These are phyloP conservation scores for Lophium mytilinum DNA, from an alignment of 495 filamentous ascomycete genomes.

Conservation along the genomic window DNA sequence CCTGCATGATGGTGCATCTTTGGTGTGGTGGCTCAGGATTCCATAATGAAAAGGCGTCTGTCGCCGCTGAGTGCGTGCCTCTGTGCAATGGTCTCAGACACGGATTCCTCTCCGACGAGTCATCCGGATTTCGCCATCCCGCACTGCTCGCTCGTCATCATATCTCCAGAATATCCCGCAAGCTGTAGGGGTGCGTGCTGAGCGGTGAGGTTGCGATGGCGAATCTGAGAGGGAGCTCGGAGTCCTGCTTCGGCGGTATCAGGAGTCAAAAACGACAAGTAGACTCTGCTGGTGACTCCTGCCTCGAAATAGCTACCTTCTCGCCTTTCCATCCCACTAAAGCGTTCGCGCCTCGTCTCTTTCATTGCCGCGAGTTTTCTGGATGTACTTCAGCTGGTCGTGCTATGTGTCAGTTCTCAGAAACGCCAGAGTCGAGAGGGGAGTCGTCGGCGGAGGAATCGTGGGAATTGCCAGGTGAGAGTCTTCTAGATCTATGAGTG, in stretches of 20 bases:
- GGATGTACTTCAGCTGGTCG: slow-evolving; percentile 5
- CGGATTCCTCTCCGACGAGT: not conserved
- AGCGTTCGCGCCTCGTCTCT: not conserved
- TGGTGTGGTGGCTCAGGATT: not conserved
- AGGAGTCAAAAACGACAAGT: no score
- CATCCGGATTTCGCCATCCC: not conserved
- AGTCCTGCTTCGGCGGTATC: no score
- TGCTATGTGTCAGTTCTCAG: slow-evolving; percentile 16
- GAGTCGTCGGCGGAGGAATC: not conserved
- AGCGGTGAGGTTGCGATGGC: not conserved
- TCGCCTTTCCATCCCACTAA: no score
- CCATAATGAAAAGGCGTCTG: no score
- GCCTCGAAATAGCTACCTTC: no score
- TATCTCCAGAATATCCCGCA: not conserved
- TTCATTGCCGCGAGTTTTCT: slow-evolving; percentile 5
- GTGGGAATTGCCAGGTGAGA: slow-evolving; percentile 8
- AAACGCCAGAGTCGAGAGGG: slow-evolving; percentile 9
- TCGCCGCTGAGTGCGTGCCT: no score
- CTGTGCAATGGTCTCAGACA: no score
- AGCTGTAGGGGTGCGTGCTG: not conserved
- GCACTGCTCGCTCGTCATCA: not conserved
- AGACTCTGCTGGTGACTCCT: no score
- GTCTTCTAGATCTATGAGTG: not conserved
- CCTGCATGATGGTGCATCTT: not conserved
- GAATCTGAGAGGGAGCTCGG: not conserved